Evolutionary conservation across 345 rosid species (phyloP).

Genomic region (Gossypium anomalum): DNA sequence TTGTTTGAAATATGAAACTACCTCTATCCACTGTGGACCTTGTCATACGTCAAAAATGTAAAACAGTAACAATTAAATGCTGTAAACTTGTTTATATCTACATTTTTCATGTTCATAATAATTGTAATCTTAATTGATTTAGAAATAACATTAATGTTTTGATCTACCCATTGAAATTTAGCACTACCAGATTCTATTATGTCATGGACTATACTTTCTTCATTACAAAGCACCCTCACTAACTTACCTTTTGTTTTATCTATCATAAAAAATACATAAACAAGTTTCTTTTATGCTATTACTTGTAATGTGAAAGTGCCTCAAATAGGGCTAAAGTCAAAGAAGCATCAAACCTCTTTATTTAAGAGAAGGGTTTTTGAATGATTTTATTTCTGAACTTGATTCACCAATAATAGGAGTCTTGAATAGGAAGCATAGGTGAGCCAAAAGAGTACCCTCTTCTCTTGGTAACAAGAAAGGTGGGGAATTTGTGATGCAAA

Average conservation of each 20-base stretch:
- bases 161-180: neutral
- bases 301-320: too few species aligned
- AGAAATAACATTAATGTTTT: neutral
- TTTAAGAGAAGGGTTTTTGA: neutral
- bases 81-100: neutral
- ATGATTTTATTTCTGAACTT: neutral
- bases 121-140: neutral
- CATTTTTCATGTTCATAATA: neutral
- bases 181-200: too few species aligned
- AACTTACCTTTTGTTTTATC: too few species aligned
- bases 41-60: neutral
- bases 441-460: neutral
- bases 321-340: too few species aligned
- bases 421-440: constrained; percentile 5
- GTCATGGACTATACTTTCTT: too few species aligned
- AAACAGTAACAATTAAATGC: neutral
- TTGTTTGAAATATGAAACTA: neutral
- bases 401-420: neutral
- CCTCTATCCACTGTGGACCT: neutral
- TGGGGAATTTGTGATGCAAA: constrained; percentile 8
- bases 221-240: too few species aligned
- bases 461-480: constrained; percentile 11
- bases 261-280: too few species aligned
- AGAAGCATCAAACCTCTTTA: too few species aligned
- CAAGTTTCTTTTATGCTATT: too few species aligned